phyloP scores from a whole-genome alignment of 345 rosid species.

The Eucalyptus tenuipes region DNA sequence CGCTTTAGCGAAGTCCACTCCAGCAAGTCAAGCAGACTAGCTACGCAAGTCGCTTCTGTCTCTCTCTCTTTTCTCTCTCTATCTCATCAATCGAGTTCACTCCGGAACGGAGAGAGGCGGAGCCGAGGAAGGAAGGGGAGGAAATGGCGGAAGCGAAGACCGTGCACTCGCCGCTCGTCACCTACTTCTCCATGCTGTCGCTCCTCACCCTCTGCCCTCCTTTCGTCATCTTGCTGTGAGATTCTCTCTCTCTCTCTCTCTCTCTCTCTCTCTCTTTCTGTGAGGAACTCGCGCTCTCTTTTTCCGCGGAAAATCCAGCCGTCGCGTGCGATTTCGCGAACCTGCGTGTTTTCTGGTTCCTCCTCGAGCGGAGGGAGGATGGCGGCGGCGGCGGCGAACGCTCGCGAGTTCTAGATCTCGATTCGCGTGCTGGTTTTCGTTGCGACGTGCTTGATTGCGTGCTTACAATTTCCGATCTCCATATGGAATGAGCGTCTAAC shows the following conservation, averaged over 20 bases:
- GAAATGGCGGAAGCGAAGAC: conserved; percentile 38
- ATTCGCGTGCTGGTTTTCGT: neutral
- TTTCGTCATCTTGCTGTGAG: conserved; percentile 84
- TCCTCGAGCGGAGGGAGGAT: neutral
- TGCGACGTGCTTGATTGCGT: neutral
- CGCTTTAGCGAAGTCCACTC: neutral
- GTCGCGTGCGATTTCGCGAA: neutral
- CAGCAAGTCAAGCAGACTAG: neutral
- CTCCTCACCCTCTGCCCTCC: conserved; percentile 88
- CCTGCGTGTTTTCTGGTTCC: neutral
- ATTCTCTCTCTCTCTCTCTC: neutral
- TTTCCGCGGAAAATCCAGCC: neutral
- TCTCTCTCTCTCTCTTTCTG: neutral
- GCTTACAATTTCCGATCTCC: neutral
- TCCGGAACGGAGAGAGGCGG: neutral
- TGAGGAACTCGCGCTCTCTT: neutral
- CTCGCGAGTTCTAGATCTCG: neutral
- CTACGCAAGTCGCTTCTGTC: neutral
- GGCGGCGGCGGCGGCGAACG: neutral
- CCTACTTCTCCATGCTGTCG: conserved; percentile 75
- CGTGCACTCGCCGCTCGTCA: conserved; percentile 69
- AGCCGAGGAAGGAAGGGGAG: neutral
- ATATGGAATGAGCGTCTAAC: neutral
- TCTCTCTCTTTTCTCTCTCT: neutral
- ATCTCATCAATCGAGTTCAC: neutral